Percentiles rank a stretch among this genome's conserved stretches.
Evolutionary conservation across 2,329 filamentous ascomycete genomes (phyloP).

Genomic region (Fusarium aywerte): DNA sequence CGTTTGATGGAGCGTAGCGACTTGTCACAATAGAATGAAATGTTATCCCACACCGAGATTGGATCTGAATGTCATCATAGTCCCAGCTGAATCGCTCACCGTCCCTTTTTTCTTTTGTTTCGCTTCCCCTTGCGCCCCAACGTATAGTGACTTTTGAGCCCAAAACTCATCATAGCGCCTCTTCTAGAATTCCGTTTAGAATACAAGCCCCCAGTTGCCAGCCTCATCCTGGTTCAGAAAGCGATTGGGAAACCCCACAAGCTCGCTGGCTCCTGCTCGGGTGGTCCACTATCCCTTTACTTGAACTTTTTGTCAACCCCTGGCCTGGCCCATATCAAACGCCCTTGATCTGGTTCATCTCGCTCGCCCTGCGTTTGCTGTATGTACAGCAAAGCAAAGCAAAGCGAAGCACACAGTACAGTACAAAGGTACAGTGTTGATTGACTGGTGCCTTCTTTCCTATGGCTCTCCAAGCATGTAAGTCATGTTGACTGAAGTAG

Average conservation of each 20-base stretch:
- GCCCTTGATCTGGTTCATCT: slow-evolving; percentile 42
- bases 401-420: background rate
- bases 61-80: slow-evolving; percentile 31
- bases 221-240: slow-evolving; percentile 35
- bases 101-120: slow-evolving; percentile 30
- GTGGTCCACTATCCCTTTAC: slow-evolving; percentile 39
- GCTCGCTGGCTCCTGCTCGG: slow-evolving; percentile 11
- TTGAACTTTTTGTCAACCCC: slow-evolving; percentile 21
- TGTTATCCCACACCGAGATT: slow-evolving; percentile 31
- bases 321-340: slow-evolving; percentile 40
- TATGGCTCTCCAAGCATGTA: slow-evolving; percentile 8
- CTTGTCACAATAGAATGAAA: slow-evolving; percentile 34
- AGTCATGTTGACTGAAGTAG: slow-evolving; percentile 1
- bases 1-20: slow-evolving; percentile 27
- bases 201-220: slow-evolving; percentile 39
- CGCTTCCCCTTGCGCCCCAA: slow-evolving; percentile 25
- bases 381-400: slow-evolving; percentile 1
- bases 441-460: background rate
- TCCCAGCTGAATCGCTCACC: slow-evolving; percentile 35
- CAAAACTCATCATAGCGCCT: slow-evolving; percentile 34
- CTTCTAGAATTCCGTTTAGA: slow-evolving; percentile 47
- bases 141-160: slow-evolving; percentile 17
- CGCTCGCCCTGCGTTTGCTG: slow-evolving; percentile 37
- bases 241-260: slow-evolving; percentile 42
- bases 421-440: background rate